Conservation (phyloP, 176 grass and related monocot genomes). For the Oropetium thomaeum region DNA sequence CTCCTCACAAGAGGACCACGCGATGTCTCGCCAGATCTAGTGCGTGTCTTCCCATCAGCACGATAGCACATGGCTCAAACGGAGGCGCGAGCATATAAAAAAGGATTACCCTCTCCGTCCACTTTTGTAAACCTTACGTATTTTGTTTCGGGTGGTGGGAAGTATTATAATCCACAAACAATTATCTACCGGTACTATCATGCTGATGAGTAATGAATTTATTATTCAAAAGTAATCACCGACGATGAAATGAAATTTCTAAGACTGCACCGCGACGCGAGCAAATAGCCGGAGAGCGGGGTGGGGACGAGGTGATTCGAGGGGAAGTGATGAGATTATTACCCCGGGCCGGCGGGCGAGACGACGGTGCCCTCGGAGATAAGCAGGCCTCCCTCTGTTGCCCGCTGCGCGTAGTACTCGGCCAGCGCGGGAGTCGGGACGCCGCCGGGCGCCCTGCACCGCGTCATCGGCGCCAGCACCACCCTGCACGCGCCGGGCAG, state of each 20-base stretch:
- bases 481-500: slow-evolving; percentile 53
- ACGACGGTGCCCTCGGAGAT: slow-evolving; percentile 80
- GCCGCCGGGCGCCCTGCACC: slow-evolving; percentile 73
- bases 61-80: background rate
- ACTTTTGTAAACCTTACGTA: background rate
- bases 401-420: slow-evolving; percentile 79
- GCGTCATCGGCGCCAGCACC: slow-evolving; percentile 89
- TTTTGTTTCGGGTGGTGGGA: background rate
- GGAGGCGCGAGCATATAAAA: background rate
- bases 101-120: background rate
- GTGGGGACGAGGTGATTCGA: background rate
- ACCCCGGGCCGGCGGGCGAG: slow-evolving; percentile 72
- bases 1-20: background rate
- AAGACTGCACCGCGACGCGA: background rate
- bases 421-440: slow-evolving; percentile 58
- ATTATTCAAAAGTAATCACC: too few relatives aligned
- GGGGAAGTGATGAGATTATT: slow-evolving; percentile 45
- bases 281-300: background rate
- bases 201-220: too few relatives aligned
- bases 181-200: too few relatives aligned
- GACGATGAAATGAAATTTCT: too few relatives aligned
- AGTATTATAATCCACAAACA: too few relatives aligned
- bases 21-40: slow-evolving; percentile 5
- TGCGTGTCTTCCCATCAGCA: background rate
- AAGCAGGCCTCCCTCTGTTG: slow-evolving; percentile 77